Evolutionary conservation across 2,329 filamentous ascomycete genomes (phyloP).

Genomic region (Incumbomyces lentus): DNA sequence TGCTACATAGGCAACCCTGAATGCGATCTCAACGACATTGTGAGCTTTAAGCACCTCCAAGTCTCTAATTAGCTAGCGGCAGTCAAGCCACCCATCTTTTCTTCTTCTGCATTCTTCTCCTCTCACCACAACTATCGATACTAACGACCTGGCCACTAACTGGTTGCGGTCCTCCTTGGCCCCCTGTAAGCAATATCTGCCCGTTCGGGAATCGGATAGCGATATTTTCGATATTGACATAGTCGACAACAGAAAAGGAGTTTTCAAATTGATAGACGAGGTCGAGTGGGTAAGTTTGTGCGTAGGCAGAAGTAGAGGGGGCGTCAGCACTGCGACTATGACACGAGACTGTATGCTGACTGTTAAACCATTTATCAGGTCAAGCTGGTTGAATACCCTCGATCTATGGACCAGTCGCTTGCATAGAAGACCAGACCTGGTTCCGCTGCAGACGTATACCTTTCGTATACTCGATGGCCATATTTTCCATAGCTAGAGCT

Average conservation of each 20-base stretch:
- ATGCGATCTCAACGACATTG: too few species aligned
- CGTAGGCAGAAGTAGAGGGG: neutral
- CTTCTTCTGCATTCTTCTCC: too few species aligned
- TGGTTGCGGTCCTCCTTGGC: too few species aligned
- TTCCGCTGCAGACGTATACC: neutral
- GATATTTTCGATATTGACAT: slow-evolving; percentile 2
- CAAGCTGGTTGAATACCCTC: too few species aligned
- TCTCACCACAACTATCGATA: too few species aligned
- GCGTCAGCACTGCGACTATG: neutral
- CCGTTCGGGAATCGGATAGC: neutral
- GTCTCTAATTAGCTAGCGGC: too few species aligned
- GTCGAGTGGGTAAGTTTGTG: neutral
- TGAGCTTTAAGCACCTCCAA: too few species aligned
- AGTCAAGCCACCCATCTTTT: too few species aligned
- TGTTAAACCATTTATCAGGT: too few species aligned
- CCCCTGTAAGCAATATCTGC: neutral
- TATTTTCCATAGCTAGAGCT: neutral
- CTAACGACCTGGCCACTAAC: too few species aligned
- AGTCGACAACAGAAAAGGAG: neutral
- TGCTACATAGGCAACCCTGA: too few species aligned
- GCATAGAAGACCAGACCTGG: neutral
- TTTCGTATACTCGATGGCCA: neutral
- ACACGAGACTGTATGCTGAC: neutral
- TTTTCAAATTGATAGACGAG: slow-evolving; percentile 1
- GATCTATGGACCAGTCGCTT: too few species aligned